Base-by-base conservation (phyloP, 768 basidiomycete species). In the Macrocybe gigantea region DNA sequence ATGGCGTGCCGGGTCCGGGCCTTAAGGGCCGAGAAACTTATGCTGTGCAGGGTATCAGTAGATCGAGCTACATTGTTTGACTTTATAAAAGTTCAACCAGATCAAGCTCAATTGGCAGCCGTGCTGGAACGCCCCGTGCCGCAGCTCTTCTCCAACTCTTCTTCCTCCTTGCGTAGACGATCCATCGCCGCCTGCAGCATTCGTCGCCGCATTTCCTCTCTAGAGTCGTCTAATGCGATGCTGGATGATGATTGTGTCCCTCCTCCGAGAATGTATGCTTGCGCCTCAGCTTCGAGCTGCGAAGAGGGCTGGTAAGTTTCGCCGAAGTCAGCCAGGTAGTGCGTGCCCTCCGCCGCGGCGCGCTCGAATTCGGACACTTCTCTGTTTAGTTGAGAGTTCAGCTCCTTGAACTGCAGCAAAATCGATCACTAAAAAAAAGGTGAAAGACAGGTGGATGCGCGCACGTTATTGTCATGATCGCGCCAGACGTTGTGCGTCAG, bases 401-500 rank as follows among this genome's bases (percentile, higher is more conserved):
- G 68, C 49, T 77, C 74, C 58, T 88, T 89, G 61, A 90, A 90
- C 88, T 83, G 31, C 7, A 38, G 13, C 33, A 50, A 44, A n/a
- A n/a, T 31, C 35, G 42, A 8, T 7, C 31, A 44, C 1, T 41
- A 22, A 39, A n/a, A 5, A 6, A 7, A 49, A 33, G 37, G 6
- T 7, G 35, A 31, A 41, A 43, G 3, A 8, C 15, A 30, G 35
- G 4, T 8, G 12, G 14, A 14, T n/a, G 13, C 5, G 69, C 83
- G 59, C 51, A 87, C 88, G 52, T 86, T 78, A 44, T 88, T 73
- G 56, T 85, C 82, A 55, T 90, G 87, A 52, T 82, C 79, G 3
- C 77, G 69, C 78, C 80, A 85, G 0, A 85, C 75, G 55, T 88
- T 89, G 60, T 90, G 87, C 14, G 86, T 68, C 34, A 89, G 65